phyloP scores from a whole-genome alignment of 208 protist genomes.

The Acanthamoeba royreba region DNA sequence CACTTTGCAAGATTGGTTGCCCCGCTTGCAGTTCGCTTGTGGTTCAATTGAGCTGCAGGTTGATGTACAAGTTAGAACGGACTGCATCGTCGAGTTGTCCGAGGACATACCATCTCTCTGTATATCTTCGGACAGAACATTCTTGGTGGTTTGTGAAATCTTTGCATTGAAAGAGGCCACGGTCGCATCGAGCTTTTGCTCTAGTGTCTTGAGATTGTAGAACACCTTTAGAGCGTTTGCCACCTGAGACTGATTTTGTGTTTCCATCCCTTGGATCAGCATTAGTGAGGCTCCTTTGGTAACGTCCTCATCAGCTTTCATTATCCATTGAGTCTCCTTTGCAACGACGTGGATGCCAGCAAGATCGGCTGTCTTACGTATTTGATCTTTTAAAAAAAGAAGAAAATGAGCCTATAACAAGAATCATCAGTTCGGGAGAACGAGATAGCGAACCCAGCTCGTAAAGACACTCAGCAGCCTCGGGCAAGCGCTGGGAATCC shows the following conservation, averaged over 20 bases:
- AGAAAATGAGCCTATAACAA: background rate
- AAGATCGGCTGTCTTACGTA: conserved; percentile 48
- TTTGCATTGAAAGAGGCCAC: background rate
- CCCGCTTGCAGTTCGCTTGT: background rate
- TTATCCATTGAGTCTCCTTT: conserved; percentile 56
- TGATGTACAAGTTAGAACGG: no score
- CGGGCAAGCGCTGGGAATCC: conserved; percentile 51
- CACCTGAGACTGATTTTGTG: conserved; percentile 61
- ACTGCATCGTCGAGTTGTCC: no score
- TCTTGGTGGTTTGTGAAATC: conserved; percentile 31
- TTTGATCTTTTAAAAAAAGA: conserved; percentile 5
- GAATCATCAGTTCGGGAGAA: background rate
- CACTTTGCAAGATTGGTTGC: background rate
- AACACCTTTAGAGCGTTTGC: conserved; percentile 57
- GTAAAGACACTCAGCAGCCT: conserved; percentile 61
- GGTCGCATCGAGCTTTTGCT: conserved; percentile 19
- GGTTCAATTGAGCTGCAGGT: background rate
- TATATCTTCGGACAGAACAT: background rate
- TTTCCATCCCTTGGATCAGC: conserved; percentile 62
- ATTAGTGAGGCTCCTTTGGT: conserved; percentile 44
- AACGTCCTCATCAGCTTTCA: conserved; percentile 56
- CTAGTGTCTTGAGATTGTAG: conserved; percentile 54
- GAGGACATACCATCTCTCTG: background rate
- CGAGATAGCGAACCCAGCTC: conserved; percentile 47
- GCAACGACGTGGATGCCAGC: conserved; percentile 55